A percentile compares a stretch with the other conserved stretches of the same genome.
Conservation (phyloP, 257 asterid species). For the Solanum boliviense region DNA sequence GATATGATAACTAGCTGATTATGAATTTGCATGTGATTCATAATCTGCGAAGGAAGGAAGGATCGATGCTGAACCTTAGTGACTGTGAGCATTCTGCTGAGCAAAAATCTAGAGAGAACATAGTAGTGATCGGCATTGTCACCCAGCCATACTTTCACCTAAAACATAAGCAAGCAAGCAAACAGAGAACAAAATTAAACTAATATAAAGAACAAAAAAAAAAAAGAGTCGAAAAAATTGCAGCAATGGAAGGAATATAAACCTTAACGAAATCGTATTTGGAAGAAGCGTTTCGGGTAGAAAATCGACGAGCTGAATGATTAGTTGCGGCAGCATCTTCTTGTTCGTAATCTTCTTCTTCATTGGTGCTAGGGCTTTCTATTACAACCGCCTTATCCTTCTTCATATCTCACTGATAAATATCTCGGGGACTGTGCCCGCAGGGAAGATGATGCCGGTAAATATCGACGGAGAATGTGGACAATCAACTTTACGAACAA, state of each 20-base stretch:
- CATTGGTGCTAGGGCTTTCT: slow-evolving; percentile 25
- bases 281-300: slow-evolving; percentile 83
- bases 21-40: background rate
- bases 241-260: background rate
- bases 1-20: background rate
- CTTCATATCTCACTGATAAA: background rate
- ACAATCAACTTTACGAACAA: background rate
- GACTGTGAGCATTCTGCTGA: slow-evolving; percentile 95
- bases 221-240: background rate
- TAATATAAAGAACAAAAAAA: background rate
- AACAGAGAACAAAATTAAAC: background rate
- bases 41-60: background rate
- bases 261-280: slow-evolving; percentile 99
- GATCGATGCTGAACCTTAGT: slow-evolving; percentile 47
- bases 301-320: slow-evolving; percentile 35
- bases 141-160: slow-evolving; percentile 99
- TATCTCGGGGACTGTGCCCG: background rate
- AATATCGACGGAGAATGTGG: background rate
- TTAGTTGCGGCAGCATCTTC: slow-evolving; percentile 18
- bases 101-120: slow-evolving; percentile 92
- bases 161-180: background rate
- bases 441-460: background rate
- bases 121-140: slow-evolving; percentile 98
- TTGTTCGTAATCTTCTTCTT: background rate
- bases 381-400: slow-evolving; percentile 42